These are phyloP conservation scores for Ilyonectria destructans DNA, from an alignment of 2,329 filamentous ascomycete genomes.

Conservation along the genomic window DNA sequence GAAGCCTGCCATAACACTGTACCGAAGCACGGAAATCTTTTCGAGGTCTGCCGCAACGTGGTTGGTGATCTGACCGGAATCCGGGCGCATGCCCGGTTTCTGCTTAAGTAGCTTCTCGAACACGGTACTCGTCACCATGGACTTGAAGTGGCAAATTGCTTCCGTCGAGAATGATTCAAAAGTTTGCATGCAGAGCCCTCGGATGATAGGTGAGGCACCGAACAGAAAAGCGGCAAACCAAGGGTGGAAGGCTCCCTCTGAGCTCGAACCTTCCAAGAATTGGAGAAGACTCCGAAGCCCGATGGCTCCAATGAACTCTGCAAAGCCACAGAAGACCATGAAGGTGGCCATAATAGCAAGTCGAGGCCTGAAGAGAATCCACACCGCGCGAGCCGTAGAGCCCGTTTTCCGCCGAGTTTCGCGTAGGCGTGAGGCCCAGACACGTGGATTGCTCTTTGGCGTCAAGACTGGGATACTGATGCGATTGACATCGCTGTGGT, in stretches of 20 bases:
- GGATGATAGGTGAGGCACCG: slow-evolving; percentile 17
- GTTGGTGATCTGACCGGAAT: slow-evolving; percentile 17
- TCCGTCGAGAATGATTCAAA: slow-evolving; percentile 26
- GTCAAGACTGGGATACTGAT: slow-evolving; percentile 10
- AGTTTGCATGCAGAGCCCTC: slow-evolving; percentile 26
- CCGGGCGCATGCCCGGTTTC: not conserved
- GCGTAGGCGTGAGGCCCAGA: not conserved
- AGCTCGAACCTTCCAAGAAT: not conserved
- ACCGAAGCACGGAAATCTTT: slow-evolving; percentile 18
- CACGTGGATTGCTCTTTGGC: not conserved
- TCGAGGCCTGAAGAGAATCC: slow-evolving; percentile 8
- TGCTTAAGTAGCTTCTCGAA: not conserved
- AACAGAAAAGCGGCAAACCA: slow-evolving; percentile 22
- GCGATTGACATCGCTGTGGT: not conserved
- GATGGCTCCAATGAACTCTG: slow-evolving; percentile 22
- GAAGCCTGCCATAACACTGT: slow-evolving; percentile 24
- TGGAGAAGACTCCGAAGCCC: slow-evolving; percentile 16
- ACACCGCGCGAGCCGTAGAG: slow-evolving; percentile 2
- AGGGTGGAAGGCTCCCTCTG: not conserved
- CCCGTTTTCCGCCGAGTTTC: slow-evolving; percentile 1
- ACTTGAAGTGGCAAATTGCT: slow-evolving; percentile 22
- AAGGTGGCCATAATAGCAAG: slow-evolving; percentile 11
- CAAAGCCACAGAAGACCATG: slow-evolving; percentile 18
- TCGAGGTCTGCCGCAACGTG: slow-evolving; percentile 21
- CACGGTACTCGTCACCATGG: slow-evolving; percentile 6